phyloP scores from a whole-genome alignment of 1,284 basidiomycete genomes.

The Apiotrichum montevideense region DNA sequence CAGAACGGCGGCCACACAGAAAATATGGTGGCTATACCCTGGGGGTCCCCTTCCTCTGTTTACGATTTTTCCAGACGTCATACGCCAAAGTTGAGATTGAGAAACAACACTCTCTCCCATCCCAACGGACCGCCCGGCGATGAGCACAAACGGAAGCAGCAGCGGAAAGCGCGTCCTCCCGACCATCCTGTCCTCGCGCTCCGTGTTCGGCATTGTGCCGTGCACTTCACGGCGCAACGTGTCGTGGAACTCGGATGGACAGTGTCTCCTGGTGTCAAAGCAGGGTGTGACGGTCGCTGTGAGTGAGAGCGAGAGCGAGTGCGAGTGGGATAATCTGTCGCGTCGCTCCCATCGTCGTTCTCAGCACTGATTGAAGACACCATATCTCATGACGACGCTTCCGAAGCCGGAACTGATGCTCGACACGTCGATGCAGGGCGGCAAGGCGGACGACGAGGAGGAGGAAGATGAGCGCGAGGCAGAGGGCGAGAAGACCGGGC shows the following conservation, averaged over 20 bases:
- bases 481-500: background rate
- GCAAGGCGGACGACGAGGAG: constrained; percentile 5
- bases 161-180: constrained; percentile 1
- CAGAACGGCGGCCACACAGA: too few species aligned
- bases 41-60: too few species aligned
- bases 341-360: too few species aligned
- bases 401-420: constrained; percentile 24
- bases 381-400: constrained; percentile 25
- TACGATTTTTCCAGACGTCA: too few species aligned
- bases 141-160: background rate
- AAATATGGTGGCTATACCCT: too few species aligned
- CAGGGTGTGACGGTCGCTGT: constrained; percentile 26
- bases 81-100: too few species aligned
- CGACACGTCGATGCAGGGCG: constrained; percentile 14
- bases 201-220: constrained; percentile 1
- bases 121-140: background rate
- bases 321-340: background rate
- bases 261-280: constrained; percentile 29
- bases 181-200: background rate
- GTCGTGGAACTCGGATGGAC: constrained; percentile 39
- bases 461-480: constrained; percentile 10
- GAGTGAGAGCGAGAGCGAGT: constrained; percentile 7
- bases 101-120: too few species aligned
- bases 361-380: constrained; percentile 24
- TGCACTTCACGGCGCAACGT: constrained; percentile 16